A percentile compares a stretch with the other conserved stretches of the same genome.
phyloP scores from a whole-genome alignment of 2,329 filamentous ascomycete genomes.

The Cryphonectria parasitica region DNA sequence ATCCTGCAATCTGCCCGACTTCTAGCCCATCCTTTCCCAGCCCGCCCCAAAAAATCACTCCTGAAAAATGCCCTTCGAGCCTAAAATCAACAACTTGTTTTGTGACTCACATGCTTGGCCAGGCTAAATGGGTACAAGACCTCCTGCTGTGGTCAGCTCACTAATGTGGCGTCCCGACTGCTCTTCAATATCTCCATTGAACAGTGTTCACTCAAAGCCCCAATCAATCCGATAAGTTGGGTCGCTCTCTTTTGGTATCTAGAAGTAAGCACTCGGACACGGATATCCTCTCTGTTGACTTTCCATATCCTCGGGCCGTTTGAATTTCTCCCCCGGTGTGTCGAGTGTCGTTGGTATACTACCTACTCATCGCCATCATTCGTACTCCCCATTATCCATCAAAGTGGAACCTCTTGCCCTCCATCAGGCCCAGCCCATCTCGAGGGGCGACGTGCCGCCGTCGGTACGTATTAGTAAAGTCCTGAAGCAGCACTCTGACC shows the following conservation, averaged over 20 bases:
- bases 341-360: background rate
- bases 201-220: background rate
- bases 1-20: background rate
- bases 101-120: background rate
- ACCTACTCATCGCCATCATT: slow-evolving; percentile 1
- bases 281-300: background rate
- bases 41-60: background rate
- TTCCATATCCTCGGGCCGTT: background rate
- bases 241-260: background rate
- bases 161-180: background rate
- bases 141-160: background rate
- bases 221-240: background rate
- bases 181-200: background rate
- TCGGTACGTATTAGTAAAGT: slow-evolving; percentile 95
- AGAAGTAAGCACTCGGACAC: slow-evolving; percentile 1
- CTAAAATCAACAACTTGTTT: slow-evolving; percentile 3
- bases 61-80: background rate
- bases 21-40: background rate
- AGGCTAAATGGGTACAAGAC: background rate
- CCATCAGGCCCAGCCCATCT: slow-evolving; percentile 85
- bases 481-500: slow-evolving; percentile 84
- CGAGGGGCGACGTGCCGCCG: slow-evolving; percentile 93
- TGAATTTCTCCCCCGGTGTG: background rate
- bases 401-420: slow-evolving; percentile 87
- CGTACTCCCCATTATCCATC: slow-evolving; percentile 47